Conservation (phyloP, 78 protist genomes). For the Dictyostelium citrinum region DNA sequence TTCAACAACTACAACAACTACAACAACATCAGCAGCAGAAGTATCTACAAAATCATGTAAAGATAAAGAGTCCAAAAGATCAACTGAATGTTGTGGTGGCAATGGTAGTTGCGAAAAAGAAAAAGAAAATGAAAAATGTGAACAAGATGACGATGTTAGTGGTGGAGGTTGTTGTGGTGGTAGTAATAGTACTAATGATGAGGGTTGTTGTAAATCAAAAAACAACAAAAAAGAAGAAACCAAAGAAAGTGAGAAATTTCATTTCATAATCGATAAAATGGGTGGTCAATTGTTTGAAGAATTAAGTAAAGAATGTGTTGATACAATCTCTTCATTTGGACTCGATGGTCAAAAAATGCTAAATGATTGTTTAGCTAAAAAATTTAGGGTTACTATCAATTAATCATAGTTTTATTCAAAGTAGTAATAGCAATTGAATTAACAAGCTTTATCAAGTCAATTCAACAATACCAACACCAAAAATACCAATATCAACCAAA, state of each 20-base stretch:
- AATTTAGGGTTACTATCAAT: background rate
- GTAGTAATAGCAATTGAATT: background rate
- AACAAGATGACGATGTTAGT: background rate
- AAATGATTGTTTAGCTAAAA: background rate
- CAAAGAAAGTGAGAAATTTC: background rate
- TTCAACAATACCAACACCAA: background rate
- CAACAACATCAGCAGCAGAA: background rate
- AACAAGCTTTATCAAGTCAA: background rate
- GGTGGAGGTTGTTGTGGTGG: background rate
- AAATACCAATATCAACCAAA: background rate
- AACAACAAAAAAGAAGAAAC: background rate
- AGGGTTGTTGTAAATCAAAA: conserved; percentile 8
- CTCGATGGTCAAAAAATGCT: conserved; percentile 12
- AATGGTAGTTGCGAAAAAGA: background rate
- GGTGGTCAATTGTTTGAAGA: background rate
- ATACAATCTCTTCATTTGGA: background rate
- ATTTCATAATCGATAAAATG: background rate
- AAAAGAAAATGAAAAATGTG: background rate
- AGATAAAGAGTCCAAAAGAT: background rate
- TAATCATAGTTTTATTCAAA: background rate
- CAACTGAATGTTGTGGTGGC: background rate
- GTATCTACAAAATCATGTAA: background rate
- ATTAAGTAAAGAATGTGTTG: background rate
- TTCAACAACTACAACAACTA: background rate
- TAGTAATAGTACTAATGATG: background rate